Evolutionary conservation across 106 monocot genomes (phyloP).

Genomic region (Alisma plantagoaquatica): DNA sequence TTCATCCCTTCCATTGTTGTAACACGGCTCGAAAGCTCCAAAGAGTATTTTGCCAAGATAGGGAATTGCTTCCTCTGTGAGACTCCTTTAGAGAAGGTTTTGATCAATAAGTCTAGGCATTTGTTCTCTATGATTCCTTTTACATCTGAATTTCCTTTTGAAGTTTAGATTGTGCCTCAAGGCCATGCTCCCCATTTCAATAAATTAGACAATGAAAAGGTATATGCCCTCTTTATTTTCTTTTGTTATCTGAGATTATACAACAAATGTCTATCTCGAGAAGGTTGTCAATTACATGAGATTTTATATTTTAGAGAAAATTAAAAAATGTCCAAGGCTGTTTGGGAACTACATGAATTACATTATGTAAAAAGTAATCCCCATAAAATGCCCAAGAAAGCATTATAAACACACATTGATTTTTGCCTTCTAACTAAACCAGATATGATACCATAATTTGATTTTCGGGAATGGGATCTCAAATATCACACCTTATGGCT

Average conservation of each 20-base stretch:
- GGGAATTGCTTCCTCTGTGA: slow-evolving; percentile 83
- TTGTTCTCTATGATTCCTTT: slow-evolving; percentile 77
- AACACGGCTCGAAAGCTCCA: slow-evolving; percentile 51
- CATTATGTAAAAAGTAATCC: too few species aligned
- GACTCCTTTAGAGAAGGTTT: slow-evolving; percentile 26
- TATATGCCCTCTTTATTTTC: slow-evolving; percentile 12
- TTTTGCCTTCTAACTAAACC: too few species aligned
- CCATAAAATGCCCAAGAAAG: too few species aligned
- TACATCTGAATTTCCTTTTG: slow-evolving; percentile 84
- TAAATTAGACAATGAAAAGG: slow-evolving; percentile 69
- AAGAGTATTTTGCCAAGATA: slow-evolving; percentile 43
- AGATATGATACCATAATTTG: too few species aligned
- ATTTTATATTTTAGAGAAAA: too few species aligned
- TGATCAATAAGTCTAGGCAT: slow-evolving; percentile 50
- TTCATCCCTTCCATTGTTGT: slow-evolving; percentile 63
- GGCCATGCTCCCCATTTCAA: slow-evolving; percentile 68
- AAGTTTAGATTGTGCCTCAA: slow-evolving; percentile 74
- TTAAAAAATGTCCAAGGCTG: too few species aligned
- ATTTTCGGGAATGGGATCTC: too few species aligned
- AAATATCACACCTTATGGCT: too few species aligned
- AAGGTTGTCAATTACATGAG: background rate
- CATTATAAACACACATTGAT: too few species aligned
- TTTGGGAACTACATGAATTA: too few species aligned
- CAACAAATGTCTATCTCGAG: too few species aligned
- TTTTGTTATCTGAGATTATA: too few species aligned